Conservation (phyloP, 1,284 basidiomycete species). For the Puccinia hordei region DNA sequence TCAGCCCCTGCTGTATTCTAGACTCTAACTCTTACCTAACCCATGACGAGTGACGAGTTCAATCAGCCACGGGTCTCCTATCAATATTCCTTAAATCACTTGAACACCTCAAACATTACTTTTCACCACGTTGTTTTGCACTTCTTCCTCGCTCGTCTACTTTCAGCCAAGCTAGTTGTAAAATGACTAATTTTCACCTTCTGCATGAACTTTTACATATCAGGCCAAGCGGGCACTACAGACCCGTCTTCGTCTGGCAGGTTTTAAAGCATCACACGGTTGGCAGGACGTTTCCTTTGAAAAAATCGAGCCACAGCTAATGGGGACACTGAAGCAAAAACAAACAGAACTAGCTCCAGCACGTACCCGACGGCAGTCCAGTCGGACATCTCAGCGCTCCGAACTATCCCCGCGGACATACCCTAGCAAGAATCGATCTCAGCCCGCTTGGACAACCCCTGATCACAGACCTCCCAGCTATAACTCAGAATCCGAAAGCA, state of each 20-base stretch:
- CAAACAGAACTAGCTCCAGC: background rate
- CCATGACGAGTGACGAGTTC: background rate
- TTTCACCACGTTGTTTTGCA: background rate
- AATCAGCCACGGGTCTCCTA: background rate
- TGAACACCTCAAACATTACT: too few species aligned
- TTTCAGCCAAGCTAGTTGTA: background rate
- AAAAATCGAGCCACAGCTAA: conserved; percentile 34
- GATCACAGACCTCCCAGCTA: conserved; percentile 4
- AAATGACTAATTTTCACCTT: background rate
- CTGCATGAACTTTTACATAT: background rate
- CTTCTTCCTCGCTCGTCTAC: background rate
- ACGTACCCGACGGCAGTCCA: background rate
- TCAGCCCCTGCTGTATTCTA: background rate
- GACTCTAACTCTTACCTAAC: background rate
- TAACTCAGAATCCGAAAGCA: background rate
- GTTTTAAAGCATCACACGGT: conserved; percentile 47
- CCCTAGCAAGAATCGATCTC: background rate
- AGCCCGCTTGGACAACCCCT: conserved; percentile 22
- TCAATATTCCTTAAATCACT: too few species aligned
- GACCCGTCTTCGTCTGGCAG: conserved; percentile 45
- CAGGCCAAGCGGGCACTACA: conserved; percentile 38
- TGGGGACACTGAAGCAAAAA: conserved; percentile 17
- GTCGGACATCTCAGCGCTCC: background rate
- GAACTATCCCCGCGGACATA: background rate
- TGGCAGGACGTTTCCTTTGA: conserved; percentile 48